These are phyloP conservation scores for Penicillium carneum DNA, from an alignment of 2,329 filamentous ascomycete genomes.

Conservation along the genomic window DNA sequence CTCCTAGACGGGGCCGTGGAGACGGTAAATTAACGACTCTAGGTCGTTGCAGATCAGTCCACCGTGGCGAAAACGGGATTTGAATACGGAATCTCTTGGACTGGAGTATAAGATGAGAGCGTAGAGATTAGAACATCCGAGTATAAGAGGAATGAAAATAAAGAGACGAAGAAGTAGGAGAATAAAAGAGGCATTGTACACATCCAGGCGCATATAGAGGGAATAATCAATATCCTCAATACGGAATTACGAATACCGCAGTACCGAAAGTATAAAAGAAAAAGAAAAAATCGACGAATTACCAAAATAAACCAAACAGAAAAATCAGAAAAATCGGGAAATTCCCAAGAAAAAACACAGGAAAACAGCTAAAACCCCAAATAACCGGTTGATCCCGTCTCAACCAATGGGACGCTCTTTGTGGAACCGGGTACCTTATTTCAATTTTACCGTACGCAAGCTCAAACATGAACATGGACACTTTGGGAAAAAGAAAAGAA, in stretches of 20 bases:
- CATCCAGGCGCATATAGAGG: constrained; percentile 3
- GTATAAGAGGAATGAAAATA: constrained; percentile 1
- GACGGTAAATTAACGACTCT: constrained; percentile 41
- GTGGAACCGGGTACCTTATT: constrained; percentile 22
- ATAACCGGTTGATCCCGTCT: constrained; percentile 19
- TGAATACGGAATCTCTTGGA: constrained; percentile 3
- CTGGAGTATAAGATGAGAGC: neutral
- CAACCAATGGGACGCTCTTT: constrained; percentile 15
- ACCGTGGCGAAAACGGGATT: constrained; percentile 20
- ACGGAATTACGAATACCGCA: neutral
- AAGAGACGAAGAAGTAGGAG: neutral
- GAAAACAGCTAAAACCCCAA: constrained; percentile 1
- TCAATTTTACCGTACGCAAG: constrained; percentile 12
- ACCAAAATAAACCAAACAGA: constrained; percentile 12
- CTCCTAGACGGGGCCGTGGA: constrained; percentile 36
- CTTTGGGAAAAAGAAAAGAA: neutral
- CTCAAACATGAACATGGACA: neutral
- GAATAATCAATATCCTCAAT: no score
- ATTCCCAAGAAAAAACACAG: neutral
- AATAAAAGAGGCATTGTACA: constrained; percentile 8
- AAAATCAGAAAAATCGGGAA: neutral
- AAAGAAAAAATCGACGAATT: constrained; percentile 8
- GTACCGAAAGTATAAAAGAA: neutral
- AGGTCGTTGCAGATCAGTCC: constrained; percentile 37
- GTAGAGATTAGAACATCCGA: neutral